Base-by-base conservation (phyloP, 1,284 basidiomycete genomes). In the Puccinia coronata region DNA sequence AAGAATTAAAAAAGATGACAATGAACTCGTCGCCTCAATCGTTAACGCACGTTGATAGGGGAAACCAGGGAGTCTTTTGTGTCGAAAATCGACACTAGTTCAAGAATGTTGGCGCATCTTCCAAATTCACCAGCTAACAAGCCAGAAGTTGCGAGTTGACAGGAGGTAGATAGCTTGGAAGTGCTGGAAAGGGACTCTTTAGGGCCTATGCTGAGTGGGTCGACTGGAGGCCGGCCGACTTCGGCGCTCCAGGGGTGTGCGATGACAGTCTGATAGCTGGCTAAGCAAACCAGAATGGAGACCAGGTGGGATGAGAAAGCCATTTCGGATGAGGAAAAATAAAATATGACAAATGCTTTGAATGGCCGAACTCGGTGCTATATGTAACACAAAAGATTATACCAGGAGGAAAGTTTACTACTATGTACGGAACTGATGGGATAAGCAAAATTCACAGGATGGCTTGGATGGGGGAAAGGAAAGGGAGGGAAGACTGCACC, bases 91-190 rank as follows among this genome's bases (percentile, higher is more conserved):
- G 76, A 65, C 4, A 78, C 65, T 14, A 78, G 49, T 36, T 18
- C 76, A 28, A 69, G 28, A n/a, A 78, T 20, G 49, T 78, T 57
- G 39, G 31, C 34, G 53, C 76, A 78, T 6, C 25, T 69, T 8
- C 31, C 76, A 18, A 78, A 78, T 23, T 57, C 49, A 23, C 47
- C 18, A 2, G 63, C 36, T 18, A 69, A 14, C 3, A 78, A 51
- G 4, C 61, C 49, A 23, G 23, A 31, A 6, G 61, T n/a, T 39
- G 76, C 76, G 6, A 49, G 39, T 41, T 69, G 43, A 67, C 76
- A 78, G 23, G 76, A 34, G 2, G 25, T 20, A 36, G 76, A 78
- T 0, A 78, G 63, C 63, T 63, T 63, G 8, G 34, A 59, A 34
- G 16, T 25, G 6, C n/a, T 28, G 55, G 57, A n/a, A 28, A 57